phyloP scores from a whole-genome alignment of 768 basidiomycete species.

The Pisolithus albus region DNA sequence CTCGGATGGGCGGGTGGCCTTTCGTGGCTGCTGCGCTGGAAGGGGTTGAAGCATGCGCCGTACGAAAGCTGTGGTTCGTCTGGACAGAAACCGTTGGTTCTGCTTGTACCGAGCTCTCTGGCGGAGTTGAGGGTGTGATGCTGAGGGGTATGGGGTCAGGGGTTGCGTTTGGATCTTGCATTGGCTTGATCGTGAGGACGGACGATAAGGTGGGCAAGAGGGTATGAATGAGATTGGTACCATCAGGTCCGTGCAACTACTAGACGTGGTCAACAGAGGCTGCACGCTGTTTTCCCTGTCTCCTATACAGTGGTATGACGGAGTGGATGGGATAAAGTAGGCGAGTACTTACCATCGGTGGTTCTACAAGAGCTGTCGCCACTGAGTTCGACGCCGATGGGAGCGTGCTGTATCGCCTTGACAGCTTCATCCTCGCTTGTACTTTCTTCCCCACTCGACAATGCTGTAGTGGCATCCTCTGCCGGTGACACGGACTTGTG shows the following conservation, averaged over 20 bases:
- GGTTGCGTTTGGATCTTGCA: conserved; percentile 42
- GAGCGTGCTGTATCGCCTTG: conserved; percentile 51
- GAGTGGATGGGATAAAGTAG: conserved; percentile 5
- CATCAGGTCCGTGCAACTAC: conserved; percentile 52
- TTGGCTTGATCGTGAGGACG: conserved; percentile 62
- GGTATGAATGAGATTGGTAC: conserved; percentile 32
- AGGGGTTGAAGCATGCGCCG: conserved; percentile 43
- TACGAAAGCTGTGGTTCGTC: conserved; percentile 45
- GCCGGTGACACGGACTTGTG: conserved; percentile 24
- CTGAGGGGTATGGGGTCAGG: conserved; percentile 37
- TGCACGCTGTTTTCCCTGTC: conserved; percentile 41
- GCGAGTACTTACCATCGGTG: conserved; percentile 24
- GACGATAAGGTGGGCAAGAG: conserved; percentile 60
- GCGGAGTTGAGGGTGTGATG: conserved; percentile 14
- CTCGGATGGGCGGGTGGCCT: conserved; percentile 63
- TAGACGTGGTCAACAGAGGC: conserved; percentile 46
- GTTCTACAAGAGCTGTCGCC: conserved; percentile 39
- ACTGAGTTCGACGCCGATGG: conserved; percentile 41
- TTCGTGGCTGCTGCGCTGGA: conserved; percentile 66
- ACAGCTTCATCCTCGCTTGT: conserved; percentile 61
- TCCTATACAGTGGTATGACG: conserved; percentile 16
- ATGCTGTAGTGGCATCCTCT: conserved; percentile 28
- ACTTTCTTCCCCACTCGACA: conserved; percentile 46
- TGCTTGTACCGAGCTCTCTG: conserved; percentile 31
- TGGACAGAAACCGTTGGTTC: conserved; percentile 44